These are phyloP conservation scores for Edaphochlamys debaryana DNA, from an alignment of 139 green algal species.

Conservation along the genomic window DNA sequence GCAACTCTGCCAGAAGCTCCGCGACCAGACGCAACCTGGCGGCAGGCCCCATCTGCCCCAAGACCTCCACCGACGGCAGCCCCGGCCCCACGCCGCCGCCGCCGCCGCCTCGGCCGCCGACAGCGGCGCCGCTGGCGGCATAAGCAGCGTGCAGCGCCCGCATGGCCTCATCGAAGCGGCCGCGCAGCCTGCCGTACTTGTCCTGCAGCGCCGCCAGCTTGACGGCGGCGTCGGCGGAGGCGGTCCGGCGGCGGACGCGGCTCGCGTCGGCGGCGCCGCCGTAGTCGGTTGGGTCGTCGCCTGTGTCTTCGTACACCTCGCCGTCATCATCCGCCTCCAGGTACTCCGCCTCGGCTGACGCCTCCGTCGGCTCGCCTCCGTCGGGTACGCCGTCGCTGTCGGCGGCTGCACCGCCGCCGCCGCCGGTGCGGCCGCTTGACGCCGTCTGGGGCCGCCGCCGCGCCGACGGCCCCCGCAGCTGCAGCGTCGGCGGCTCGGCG, in stretches of 20 bases:
- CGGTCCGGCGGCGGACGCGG: too few species aligned
- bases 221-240: not conserved
- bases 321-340: not conserved
- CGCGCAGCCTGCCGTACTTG: slow-evolving; percentile 8
- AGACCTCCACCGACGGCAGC: slow-evolving; percentile 6
- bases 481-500: not conserved
- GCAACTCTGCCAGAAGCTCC: slow-evolving; percentile 29
- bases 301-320: not conserved
- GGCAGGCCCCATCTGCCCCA: slow-evolving; percentile 17
- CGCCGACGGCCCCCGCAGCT: not conserved
- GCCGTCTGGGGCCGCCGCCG: not conserved
- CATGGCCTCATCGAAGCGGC: slow-evolving; percentile 6
- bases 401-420: not conserved
- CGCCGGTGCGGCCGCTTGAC: not conserved
- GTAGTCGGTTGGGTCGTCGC: not conserved
- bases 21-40: slow-evolving; percentile 29
- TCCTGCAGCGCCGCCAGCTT: not conserved
- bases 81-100: not conserved
- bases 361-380: too few species aligned
- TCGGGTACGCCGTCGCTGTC: not conserved
- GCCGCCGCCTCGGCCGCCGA: not conserved
- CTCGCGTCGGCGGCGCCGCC: too few species aligned
- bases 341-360: not conserved
- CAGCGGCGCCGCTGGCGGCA: not conserved
- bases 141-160: not conserved